Evolutionary conservation across 176 grass and related monocot genomes (phyloP), one percentile per base, ranked within the genome.

Genomic region (Avena sativa): DNA sequence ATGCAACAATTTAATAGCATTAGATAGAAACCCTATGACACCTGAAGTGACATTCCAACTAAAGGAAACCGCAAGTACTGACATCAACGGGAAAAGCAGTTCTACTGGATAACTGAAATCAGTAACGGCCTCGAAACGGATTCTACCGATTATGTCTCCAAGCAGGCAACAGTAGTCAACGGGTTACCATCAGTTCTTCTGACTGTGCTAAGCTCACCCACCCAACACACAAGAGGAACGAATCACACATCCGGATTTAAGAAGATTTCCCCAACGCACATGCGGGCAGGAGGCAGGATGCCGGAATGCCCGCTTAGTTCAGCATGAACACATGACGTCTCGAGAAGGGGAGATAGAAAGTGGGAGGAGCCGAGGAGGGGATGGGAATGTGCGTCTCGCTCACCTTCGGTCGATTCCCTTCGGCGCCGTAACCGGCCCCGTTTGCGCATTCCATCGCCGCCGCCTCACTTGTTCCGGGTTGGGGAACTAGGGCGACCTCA

Each of bases 391-490:
- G 30, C 2, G 11, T 34, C 4, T 65, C 26, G 55, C 87, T 80
- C 49, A 89, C 87, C 82, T 85, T 74, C 15, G 57, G 46, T 79
- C 76, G 76, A 80, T 84, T 59, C 47, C 44, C 76, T 59, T 34
- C 6, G 12, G 59, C 74, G 10, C n/a, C 76, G 76, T 19, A 48
- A 4, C 51, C 34, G 51, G 16, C 49, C 8, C 64, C 44, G 76
- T 74, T 43, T 12, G 60, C 47, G 67, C 76, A 56, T 83, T 46
- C 67, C 82, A 89, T 89, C 47, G n/a, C 20, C 15, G 67, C 47
- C 46, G 57, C 57, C 68, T 21, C 74, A 1, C 26, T 58, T 14
- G 51, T 12, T 26, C 32, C 43, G 61, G 40, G 23, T 8, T 74
- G 14, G 30, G 70, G 3, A 62, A 84, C 47, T n/a, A 75, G 32